Evolutionary conservation across 2,329 filamentous ascomycete species (phyloP), one percentile per base, ranked within the genome.

Genomic region (Trichoderma sp.): DNA sequence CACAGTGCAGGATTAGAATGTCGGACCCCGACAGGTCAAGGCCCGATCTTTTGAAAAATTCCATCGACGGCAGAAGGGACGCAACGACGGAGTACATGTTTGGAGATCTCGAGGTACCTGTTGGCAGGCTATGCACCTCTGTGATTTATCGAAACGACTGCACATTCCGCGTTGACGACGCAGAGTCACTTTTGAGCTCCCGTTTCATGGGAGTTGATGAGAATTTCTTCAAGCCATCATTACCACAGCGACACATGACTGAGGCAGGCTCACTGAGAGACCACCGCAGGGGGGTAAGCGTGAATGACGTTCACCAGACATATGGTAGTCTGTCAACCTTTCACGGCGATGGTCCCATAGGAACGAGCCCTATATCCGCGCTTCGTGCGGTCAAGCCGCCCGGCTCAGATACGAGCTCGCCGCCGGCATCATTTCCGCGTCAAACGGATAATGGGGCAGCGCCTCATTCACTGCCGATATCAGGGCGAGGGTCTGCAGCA

Each of bases 251-350:
- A 15, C 74, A 73, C 77, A 59, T 80, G 78, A 79, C 82, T 9
- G 91, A 93, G 74, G 84, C 91, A 58, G 93, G 93, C 36, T 97
- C 94, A n/a, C 83, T 96, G 65, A 93, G 93, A 17, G 87, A 90
- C 59, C 81, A 90, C 81, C 84, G 85, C n/a, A 82, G 85, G 47
- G 80, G 78, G 23, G 78, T 80, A 39, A 82, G 84, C 65, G 77
- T 84, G 80, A 82, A 82, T 7, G 92, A 95, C 73, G 85, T 88
- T 58, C 90, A 92, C 70, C 93, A 95, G 79, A 92, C 93, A 2
- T 97, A 97, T 78, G 94, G 94, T 71, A 97, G 94, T 76, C 80
- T 97, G 74, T 96, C 94, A 3, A 97, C 94, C 0, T 98, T 97
- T 74, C 90, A 97, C 78, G 92, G 93, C n/a, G 90, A 92, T 68